These are phyloP conservation scores for Lipomyces kockii DNA, from an alignment of 805 yeast species.

Conservation along the genomic window DNA sequence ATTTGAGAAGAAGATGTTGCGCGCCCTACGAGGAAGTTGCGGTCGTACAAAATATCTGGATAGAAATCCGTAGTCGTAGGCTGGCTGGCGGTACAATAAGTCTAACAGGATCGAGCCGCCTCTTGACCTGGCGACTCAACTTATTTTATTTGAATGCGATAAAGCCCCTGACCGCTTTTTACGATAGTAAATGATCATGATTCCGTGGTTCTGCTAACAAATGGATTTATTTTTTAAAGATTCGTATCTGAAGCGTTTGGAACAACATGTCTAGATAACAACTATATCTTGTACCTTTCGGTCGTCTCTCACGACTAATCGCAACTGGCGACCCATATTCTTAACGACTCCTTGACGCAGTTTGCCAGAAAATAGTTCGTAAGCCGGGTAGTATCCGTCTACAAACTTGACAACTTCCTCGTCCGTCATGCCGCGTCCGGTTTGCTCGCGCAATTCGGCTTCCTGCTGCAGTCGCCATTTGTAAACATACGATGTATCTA, in stretches of 20 bases:
- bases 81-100: no score
- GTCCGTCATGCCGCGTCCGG: conserved; percentile 82
- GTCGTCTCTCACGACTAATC: conserved; percentile 17
- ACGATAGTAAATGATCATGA: no score
- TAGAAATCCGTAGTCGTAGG: no score
- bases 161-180: no score
- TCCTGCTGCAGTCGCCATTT: conserved; percentile 81
- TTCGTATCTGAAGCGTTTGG: not conserved
- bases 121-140: no score
- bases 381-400: conserved; percentile 84
- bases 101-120: no score
- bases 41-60: no score
- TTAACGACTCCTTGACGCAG: conserved; percentile 42
- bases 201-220: no score
- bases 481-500: conserved; percentile 64
- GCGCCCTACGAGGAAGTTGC: no score
- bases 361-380: conserved; percentile 65
- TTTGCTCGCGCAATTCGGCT: conserved; percentile 52
- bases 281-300: conserved; percentile 7
- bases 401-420: conserved; percentile 69
- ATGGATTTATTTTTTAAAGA: not conserved
- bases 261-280: not conserved
- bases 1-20: no score
- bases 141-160: no score
- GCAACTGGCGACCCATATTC: conserved; percentile 41